Evolutionary conservation across 139 green algal genomes (phyloP).

Genomic region (Marvania coccoides): DNA sequence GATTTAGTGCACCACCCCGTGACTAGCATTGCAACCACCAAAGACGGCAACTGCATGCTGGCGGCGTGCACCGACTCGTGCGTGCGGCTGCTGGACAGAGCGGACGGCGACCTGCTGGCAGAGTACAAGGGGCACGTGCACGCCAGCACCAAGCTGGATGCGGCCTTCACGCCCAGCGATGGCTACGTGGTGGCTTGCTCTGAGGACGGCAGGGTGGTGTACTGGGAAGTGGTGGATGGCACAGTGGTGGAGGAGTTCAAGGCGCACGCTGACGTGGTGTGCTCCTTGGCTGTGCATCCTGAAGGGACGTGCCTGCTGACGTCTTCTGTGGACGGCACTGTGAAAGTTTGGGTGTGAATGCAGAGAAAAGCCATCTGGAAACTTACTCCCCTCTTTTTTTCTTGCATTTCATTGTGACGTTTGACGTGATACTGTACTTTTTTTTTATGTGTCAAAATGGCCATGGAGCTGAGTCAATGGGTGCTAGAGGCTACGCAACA

Average conservation of each 20-base stretch:
- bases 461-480: too few species aligned
- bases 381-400: too few species aligned
- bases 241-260: slow-evolving; percentile 45
- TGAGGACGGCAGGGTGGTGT: slow-evolving; percentile 65
- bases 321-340: slow-evolving; percentile 58
- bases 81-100: slow-evolving; percentile 55
- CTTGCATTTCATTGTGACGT: not conserved
- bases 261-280: slow-evolving; percentile 64
- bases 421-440: too few species aligned
- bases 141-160: slow-evolving; percentile 62
- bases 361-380: too few species aligned
- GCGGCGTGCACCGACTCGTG: slow-evolving; percentile 67
- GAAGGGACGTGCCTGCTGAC: slow-evolving; percentile 60
- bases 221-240: slow-evolving; percentile 82
- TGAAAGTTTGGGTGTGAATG: slow-evolving; percentile 63
- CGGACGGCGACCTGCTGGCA: slow-evolving; percentile 65
- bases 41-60: slow-evolving; percentile 50
- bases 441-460: too few species aligned
- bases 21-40: slow-evolving; percentile 35
- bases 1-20: slow-evolving; percentile 72
- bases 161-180: slow-evolving; percentile 62
- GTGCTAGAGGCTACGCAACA: too few species aligned
- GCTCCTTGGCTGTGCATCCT: slow-evolving; percentile 66
- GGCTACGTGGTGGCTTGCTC: slow-evolving; percentile 64
- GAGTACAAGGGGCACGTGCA: slow-evolving; percentile 70